phyloP scores from a whole-genome alignment of 805 yeast genomes.

The Candida awuae region DNA sequence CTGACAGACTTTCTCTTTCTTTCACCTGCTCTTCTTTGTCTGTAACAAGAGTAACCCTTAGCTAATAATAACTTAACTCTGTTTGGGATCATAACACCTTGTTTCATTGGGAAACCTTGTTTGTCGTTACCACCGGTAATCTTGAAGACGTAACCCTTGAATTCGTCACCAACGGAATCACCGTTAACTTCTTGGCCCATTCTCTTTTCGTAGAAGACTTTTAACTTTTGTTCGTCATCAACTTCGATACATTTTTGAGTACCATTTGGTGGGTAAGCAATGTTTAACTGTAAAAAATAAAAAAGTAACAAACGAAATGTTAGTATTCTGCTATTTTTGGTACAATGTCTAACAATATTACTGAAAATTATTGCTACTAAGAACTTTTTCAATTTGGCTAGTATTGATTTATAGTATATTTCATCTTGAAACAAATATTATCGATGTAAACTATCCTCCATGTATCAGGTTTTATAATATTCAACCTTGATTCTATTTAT shows the following conservation, averaged over 20 bases:
- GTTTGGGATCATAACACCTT: slow-evolving; percentile 99
- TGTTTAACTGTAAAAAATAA: slow-evolving; percentile 64
- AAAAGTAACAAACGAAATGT: too few relatives aligned
- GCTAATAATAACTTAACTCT: slow-evolving; percentile 94
- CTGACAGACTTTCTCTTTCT: slow-evolving; percentile 99
- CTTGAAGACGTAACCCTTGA: slow-evolving; percentile 98
- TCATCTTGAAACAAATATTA: too few relatives aligned
- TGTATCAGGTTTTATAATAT: too few relatives aligned
- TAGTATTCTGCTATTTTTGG: slow-evolving; percentile 10
- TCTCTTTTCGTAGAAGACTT: slow-evolving; percentile 98
- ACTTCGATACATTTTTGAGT: slow-evolving; percentile 96
- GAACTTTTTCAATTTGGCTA: too few relatives aligned
- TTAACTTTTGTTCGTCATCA: slow-evolving; percentile 98
- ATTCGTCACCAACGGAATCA: slow-evolving; percentile 96
- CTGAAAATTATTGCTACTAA: too few relatives aligned
- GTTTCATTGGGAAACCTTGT: slow-evolving; percentile 99
- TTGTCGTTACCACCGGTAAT: slow-evolving; percentile 99
- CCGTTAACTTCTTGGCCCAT: slow-evolving; percentile 99
- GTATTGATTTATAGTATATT: too few relatives aligned
- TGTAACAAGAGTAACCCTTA: slow-evolving; percentile 96
- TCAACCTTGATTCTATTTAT: too few relatives aligned
- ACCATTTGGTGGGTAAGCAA: slow-evolving; percentile 99
- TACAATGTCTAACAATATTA: too few relatives aligned
- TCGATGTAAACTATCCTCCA: too few relatives aligned
- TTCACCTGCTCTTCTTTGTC: slow-evolving; percentile 99